Evolutionary conservation across 352 stramenopile genomes (phyloP), one percentile per base, ranked within the genome.

Genomic region (Aphanomyces stellatus): DNA sequence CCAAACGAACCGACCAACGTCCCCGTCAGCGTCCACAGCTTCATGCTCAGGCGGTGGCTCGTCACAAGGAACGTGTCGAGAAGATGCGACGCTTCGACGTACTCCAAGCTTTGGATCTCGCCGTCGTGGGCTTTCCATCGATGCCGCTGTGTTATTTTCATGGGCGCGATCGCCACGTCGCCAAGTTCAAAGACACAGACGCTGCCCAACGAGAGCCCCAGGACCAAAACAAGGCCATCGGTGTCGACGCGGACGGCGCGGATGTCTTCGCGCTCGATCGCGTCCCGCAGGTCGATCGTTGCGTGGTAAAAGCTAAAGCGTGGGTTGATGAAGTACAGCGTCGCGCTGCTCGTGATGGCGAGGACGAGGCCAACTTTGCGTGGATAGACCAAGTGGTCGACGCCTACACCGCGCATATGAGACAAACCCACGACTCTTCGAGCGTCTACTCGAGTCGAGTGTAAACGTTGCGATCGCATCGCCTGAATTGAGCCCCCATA

Each of bases 401-500:
- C 46, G 10, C 59, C 59, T 65, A 65, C 41, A 40, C 19, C 3
- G 15, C 15, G 37, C 37, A 10, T 51, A 4, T 8, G 8, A 43
- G 17, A 43, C 17, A 43, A 8, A 43, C 17, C 37, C 8, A 43
- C 37, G 17, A 17, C 8, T 17, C 37, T 17, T 43, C 8, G 37
- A 17, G 8, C 37, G 37, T 43, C 17, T 43, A 65, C 59, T 42
- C 15, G 30, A 53, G 4, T 1, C 10, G 28, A 51, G 56, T 6
- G 49, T 19, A 43, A 88, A 68, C 19, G 81, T 76, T 2, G 78
- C 72, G 5, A 91, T 74, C 28, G 86, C 73, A 35, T 91, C 81
- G 22, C 83, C 80, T 6, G 83, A 90, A 65, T 91, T 91, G 64
- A 91, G 74, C 28, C 81, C 88, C 83, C 83, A 91, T 13, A 91